These are phyloP conservation scores for Pyrus hybrid DNA, from an alignment of 331 rosid species.

Conservation along the genomic window DNA sequence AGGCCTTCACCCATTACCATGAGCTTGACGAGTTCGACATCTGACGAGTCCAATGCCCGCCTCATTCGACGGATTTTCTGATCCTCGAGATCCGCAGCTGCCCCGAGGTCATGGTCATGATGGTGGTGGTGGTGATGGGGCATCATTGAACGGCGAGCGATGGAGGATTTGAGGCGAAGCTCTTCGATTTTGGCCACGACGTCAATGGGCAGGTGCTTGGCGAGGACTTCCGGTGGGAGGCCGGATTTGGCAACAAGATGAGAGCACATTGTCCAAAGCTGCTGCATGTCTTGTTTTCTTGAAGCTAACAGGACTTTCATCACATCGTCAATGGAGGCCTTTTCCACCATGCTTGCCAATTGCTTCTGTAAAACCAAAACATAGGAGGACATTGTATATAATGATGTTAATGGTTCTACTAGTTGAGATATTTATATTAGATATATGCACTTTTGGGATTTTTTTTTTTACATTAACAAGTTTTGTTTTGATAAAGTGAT, in stretches of 20 bases:
- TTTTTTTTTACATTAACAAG: background rate
- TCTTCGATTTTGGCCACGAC: slow-evolving; percentile 82
- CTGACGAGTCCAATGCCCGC: slow-evolving; percentile 84
- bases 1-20: slow-evolving; percentile 99
- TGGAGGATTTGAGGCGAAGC: slow-evolving; percentile 76
- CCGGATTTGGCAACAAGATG: slow-evolving; percentile 91
- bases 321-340: slow-evolving; percentile 92
- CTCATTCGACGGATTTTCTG: slow-evolving; percentile 91
- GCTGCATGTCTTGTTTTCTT: slow-evolving; percentile 98
- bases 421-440: background rate
- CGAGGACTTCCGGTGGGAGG: slow-evolving; percentile 78
- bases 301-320: slow-evolving; percentile 95
- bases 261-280: slow-evolving; percentile 91
- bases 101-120: slow-evolving; percentile 44
- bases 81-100: slow-evolving; percentile 80
- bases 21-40: slow-evolving; percentile 85
- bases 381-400: background rate
- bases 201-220: slow-evolving; percentile 87
- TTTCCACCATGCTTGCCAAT: slow-evolving; percentile 93
- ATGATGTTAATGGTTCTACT: background rate
- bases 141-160: slow-evolving; percentile 54
- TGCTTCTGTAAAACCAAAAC: slow-evolving; percentile 52
- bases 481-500: slow-evolving; percentile 2
- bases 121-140: slow-evolving; percentile 43
- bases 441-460: background rate